Base-by-base conservation (phyloP, 208 protist genomes). In the Leishmania turanica region DNA sequence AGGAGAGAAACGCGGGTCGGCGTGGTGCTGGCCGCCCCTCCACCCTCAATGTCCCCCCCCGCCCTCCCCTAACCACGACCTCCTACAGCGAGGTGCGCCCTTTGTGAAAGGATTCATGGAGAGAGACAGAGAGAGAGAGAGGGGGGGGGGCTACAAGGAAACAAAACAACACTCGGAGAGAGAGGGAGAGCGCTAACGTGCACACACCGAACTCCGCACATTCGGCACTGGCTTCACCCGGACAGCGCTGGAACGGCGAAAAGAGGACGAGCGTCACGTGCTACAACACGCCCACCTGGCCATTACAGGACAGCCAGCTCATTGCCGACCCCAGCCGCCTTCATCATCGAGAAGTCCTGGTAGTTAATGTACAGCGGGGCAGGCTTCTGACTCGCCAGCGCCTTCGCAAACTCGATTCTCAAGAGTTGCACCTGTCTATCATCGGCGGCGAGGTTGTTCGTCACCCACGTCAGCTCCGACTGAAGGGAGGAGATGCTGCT, bases 291-390 rank as follows among this genome's bases (percentile, higher is more conserved):
- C 19, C 34, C 17, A 2, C 21, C n/a, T 3, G 6, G 7, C 0
- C 60, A 21, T 51, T 66, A 87, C 65, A 19, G 17, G 56, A 83
- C 75, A 11, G 83, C 76, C 13, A 87, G 54, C 42, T 78, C 42
- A 49, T 47, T 78, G 40, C 60, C 85, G n/a, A 88, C 13, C 19
- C 75, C 72, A 4, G 54, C 79, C 2, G 21, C 24, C 37, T 77
- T 84, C 80, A 93, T 74, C 53, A 84, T 68, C 5, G 84, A 49
- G 42, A 90, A 82, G 27, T 74, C 82, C 2, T 62, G 58, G 34
- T 83, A 66, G 54, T 73, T 56, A 45, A 94, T 81, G 75, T 91
- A 94, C 7, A 94, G 78, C 31, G 91, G 89, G 0, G 75, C 81
- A 11, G 85, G 85, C n/a, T 79, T 56, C 72, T 92, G 85, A 34